These are phyloP conservation scores for Epicoccum nigrum DNA, from an alignment of 2,329 filamentous ascomycete species.

Conservation along the genomic window DNA sequence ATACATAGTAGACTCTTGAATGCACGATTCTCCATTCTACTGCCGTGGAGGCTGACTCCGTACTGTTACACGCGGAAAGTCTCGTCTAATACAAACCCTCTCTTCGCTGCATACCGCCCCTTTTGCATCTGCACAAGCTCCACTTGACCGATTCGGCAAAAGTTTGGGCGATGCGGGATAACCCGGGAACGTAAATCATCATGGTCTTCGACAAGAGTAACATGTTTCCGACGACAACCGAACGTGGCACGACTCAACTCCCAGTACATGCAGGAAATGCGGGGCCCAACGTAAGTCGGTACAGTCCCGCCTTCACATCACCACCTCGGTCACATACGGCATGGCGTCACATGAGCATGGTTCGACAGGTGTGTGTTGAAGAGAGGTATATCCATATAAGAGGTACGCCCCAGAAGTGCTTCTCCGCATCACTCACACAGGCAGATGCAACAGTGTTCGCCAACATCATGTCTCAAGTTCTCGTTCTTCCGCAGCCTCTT, in stretches of 20 bases:
- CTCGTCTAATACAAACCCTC: background rate
- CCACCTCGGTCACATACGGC: constrained; percentile 14
- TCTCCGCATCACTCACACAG: constrained; percentile 4
- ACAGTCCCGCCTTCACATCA: constrained; percentile 14
- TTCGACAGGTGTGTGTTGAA: constrained; percentile 15
- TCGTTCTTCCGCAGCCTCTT: constrained; percentile 34
- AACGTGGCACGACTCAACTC: constrained; percentile 11
- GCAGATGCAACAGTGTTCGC: background rate
- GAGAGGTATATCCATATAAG: constrained; percentile 5
- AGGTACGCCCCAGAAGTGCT: background rate
- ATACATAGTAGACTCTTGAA: too few relatives aligned
- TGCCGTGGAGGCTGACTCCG: too few relatives aligned
- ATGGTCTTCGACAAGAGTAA: constrained; percentile 17
- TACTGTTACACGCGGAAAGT: background rate
- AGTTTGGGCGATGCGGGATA: constrained; percentile 20
- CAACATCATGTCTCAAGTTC: constrained; percentile 28
- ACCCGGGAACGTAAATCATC: constrained; percentile 18
- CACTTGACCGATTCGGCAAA: constrained; percentile 24
- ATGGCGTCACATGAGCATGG: constrained; percentile 18
- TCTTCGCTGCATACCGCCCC: constrained; percentile 12
- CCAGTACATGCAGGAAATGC: constrained; percentile 14
- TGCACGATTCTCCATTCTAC: too few relatives aligned
- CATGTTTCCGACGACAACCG: constrained; percentile 32
- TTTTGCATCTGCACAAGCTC: constrained; percentile 6
- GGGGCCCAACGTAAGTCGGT: constrained; percentile 9